These are phyloP conservation scores for Didymella segeticola DNA, from an alignment of 2,329 filamentous ascomycete genomes.

Conservation along the genomic window DNA sequence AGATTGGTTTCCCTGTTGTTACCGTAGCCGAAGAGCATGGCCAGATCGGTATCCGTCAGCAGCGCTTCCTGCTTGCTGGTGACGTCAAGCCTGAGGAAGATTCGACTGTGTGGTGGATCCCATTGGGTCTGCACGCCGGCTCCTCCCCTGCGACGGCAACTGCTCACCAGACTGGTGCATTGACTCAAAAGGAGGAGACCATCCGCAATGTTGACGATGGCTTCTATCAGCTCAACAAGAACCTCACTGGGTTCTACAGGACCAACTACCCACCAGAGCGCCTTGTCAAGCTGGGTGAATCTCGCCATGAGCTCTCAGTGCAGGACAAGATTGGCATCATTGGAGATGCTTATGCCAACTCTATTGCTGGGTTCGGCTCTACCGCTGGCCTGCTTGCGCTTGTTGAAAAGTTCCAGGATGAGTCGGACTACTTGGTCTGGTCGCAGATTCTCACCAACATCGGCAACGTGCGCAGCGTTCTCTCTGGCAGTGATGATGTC, in stretches of 20 bases:
- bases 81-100: constrained; percentile 93
- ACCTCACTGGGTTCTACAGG: constrained; percentile 88
- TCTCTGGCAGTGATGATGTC: constrained; percentile 76
- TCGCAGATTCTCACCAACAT: constrained; percentile 81
- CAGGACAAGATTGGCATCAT: constrained; percentile 94
- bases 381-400: constrained; percentile 84
- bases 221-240: constrained; percentile 94
- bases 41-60: constrained; percentile 82
- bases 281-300: constrained; percentile 78
- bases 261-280: constrained; percentile 91
- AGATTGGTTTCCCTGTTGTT: constrained; percentile 92
- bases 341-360: constrained; percentile 87
- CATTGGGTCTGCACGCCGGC: constrained; percentile 82
- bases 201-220: constrained; percentile 75
- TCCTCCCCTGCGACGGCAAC: constrained; percentile 60
- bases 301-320: constrained; percentile 76
- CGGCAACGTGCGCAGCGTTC: constrained; percentile 80
- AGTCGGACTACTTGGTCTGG: constrained; percentile 89
- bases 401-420: constrained; percentile 80
- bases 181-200: constrained; percentile 78
- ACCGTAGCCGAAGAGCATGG: constrained; percentile 84
- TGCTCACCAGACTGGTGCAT: constrained; percentile 68
- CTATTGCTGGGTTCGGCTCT: constrained; percentile 82
- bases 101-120: constrained; percentile 93
- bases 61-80: constrained; percentile 87